Conservation (phyloP, 345 rosid genomes). For the Aethionema arabicum region DNA sequence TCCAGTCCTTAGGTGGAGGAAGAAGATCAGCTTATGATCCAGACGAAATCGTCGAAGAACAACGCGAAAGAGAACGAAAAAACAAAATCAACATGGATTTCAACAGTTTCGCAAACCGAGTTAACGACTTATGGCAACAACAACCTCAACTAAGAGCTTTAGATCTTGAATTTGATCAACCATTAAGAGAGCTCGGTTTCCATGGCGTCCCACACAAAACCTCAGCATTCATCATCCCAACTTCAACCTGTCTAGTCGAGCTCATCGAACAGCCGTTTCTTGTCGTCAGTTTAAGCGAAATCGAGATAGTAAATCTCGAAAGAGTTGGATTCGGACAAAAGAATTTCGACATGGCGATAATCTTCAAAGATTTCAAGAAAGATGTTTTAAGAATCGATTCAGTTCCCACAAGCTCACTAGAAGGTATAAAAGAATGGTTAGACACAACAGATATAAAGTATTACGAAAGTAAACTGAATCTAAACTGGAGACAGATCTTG, state of each 20-base stretch:
- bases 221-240: slow-evolving; percentile 83
- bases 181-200: slow-evolving; percentile 90
- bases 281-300: slow-evolving; percentile 81
- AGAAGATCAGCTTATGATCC: slow-evolving; percentile 96
- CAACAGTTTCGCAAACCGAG: slow-evolving; percentile 75
- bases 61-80: slow-evolving; percentile 81
- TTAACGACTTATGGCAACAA: slow-evolving; percentile 73
- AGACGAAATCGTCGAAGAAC: slow-evolving; percentile 93
- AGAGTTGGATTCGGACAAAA: slow-evolving; percentile 93
- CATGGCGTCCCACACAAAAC: slow-evolving; percentile 87
- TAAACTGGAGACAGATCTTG: slow-evolving; percentile 90
- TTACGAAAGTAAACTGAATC: slow-evolving; percentile 90
- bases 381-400: slow-evolving; percentile 88
- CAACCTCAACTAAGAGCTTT: slow-evolving; percentile 72
- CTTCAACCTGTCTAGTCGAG: slow-evolving; percentile 88
- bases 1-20: slow-evolving; percentile 87
- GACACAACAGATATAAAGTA: slow-evolving; percentile 89
- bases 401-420: slow-evolving; percentile 71
- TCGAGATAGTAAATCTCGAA: slow-evolving; percentile 94
- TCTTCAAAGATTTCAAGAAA: slow-evolving; percentile 89
- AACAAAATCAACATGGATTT: slow-evolving; percentile 88
- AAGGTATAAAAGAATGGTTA: slow-evolving; percentile 93
- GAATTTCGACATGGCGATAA: slow-evolving; percentile 88
- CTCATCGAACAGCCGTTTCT: slow-evolving; percentile 78
- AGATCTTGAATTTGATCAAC: slow-evolving; percentile 98